phyloP scores from a whole-genome alignment of 2,329 filamentous ascomycete genomes.

The Fusarium albidum region DNA sequence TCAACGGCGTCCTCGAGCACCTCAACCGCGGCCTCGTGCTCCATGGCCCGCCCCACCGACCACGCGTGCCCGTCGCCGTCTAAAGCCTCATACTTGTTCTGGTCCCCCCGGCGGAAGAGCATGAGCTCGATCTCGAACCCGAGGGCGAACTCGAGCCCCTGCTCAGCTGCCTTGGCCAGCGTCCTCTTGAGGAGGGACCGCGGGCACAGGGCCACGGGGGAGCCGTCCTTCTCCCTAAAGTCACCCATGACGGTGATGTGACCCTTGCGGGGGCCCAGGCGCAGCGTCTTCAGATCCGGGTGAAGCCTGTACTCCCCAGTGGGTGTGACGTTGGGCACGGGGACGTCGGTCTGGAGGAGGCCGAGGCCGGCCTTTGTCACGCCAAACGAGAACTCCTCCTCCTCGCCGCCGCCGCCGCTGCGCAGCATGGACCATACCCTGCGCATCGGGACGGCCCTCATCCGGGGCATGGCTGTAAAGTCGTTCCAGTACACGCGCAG shows the following conservation, averaged over 20 bases:
- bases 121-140: slow-evolving; percentile 87
- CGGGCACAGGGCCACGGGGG: slow-evolving; percentile 66
- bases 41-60: slow-evolving; percentile 71
- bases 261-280: slow-evolving; percentile 63
- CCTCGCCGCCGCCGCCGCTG: slow-evolving; percentile 45
- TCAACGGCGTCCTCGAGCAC: slow-evolving; percentile 73
- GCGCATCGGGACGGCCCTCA: slow-evolving; percentile 72
- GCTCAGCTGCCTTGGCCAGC: slow-evolving; percentile 57
- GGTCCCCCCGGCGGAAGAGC: slow-evolving; percentile 62
- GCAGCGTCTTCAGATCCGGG: slow-evolving; percentile 71
- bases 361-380: slow-evolving; percentile 72
- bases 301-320: slow-evolving; percentile 73
- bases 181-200: slow-evolving; percentile 67
- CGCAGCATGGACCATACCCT: slow-evolving; percentile 59
- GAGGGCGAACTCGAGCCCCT: slow-evolving; percentile 67
- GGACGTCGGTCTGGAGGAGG: slow-evolving; percentile 71
- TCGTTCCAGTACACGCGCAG: slow-evolving; percentile 82
- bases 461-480: slow-evolving; percentile 73
- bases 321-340: slow-evolving; percentile 61
- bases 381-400: slow-evolving; percentile 60
- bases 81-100: slow-evolving; percentile 52
- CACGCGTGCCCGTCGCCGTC: slow-evolving; percentile 74
- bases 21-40: slow-evolving; percentile 62
- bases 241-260: slow-evolving; percentile 74
- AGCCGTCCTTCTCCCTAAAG: slow-evolving; percentile 67